Conservation (phyloP, 495 filamentous ascomycete genomes). For the Recurvomyces mirabilis region DNA sequence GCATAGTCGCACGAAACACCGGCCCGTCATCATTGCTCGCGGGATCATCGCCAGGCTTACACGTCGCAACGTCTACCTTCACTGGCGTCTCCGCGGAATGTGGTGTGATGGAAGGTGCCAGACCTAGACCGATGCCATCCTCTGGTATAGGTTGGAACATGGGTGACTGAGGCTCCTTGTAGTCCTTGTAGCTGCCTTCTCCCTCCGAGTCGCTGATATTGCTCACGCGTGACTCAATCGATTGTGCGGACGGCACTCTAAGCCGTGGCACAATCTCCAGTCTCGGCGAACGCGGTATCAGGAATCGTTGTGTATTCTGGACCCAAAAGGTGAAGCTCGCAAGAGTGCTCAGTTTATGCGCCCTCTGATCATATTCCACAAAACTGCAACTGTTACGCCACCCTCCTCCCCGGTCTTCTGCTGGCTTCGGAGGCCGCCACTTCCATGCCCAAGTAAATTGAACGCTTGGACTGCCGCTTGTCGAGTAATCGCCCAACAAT, state of each 20-base stretch:
- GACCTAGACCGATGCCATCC: slow-evolving; percentile 30
- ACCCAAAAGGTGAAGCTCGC: slow-evolving; percentile 94
- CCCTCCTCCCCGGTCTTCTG: slow-evolving; percentile 77
- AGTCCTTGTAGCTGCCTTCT: slow-evolving; percentile 35
- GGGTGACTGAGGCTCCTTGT: slow-evolving; percentile 54
- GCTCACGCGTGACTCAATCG: slow-evolving; percentile 57
- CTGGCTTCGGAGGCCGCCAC: slow-evolving; percentile 80
- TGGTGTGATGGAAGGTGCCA: slow-evolving; percentile 28
- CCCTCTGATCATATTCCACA: slow-evolving; percentile 88
- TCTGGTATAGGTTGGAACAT: slow-evolving; percentile 40
- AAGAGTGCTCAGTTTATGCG: slow-evolving; percentile 76
- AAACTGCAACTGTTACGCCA: slow-evolving; percentile 95
- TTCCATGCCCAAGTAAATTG: slow-evolving; percentile 93
- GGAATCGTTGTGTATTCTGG: slow-evolving; percentile 37
- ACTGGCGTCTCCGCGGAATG: slow-evolving; percentile 45
- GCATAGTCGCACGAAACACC: slow-evolving; percentile 92
- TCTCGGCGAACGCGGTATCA: slow-evolving; percentile 41
- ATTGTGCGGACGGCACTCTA: slow-evolving; percentile 72
- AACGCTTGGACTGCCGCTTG: slow-evolving; percentile 66
- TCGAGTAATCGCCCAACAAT: slow-evolving; percentile 77
- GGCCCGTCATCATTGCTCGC: slow-evolving; percentile 84
- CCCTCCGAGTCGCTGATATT: slow-evolving; percentile 47
- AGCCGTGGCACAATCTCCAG: slow-evolving; percentile 68
- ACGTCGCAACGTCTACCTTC: slow-evolving; percentile 79
- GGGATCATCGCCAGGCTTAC: slow-evolving; percentile 78